Evolutionary conservation across 1,284 basidiomycete genomes (phyloP), one percentile per base, ranked within the genome.

Genomic region (Cryptococcus neoformans): DNA sequence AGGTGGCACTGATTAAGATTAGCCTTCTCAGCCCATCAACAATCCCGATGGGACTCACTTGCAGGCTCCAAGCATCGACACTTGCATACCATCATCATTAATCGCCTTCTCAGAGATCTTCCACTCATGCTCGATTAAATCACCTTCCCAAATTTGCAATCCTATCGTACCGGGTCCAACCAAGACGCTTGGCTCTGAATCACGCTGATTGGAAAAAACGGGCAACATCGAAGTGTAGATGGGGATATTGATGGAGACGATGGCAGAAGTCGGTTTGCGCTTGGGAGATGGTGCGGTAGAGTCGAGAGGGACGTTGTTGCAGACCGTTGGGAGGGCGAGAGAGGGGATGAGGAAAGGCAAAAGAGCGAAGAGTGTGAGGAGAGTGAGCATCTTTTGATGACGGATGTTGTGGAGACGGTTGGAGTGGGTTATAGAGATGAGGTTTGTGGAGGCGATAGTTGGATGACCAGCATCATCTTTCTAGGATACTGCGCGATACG

Each of bases 81-180:
- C 12, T n/a, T 16, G 14, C 48, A 37, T 36, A 10, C 37, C 48
- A 36, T 49, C 48, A 7, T 16, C 37, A 10, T 49, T 16, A 14
- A 49, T 34, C 34, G 48, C 48, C 48, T 39, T 39, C 37, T 49
- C 48, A 4, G 12, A 6, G 6, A 49, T 39, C 37, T 16, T 49
- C 48, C 48, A 49, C 37, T 49, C 48, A 38, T 49, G 38, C 12
- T 37, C 48, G 14, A 39, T 36, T n/a, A 14, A n/a, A 49, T 49
- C 48, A n/a, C 48, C 48, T n/a, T 36, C 21, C 12, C n/a, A 37
- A 16, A 49, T 36, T 14, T 49, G 48, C 14, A 49, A 9, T n/a
- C 48, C 48, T 9, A 49, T 39, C 36, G 48, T 37, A 9, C 35
- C 48, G n/a, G 48, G 48, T 28, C 48, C 48, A 36, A n/a, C 12